Conservation (phyloP, 2,329 filamentous ascomycete species). For the Scedosporium minutisporum region DNA sequence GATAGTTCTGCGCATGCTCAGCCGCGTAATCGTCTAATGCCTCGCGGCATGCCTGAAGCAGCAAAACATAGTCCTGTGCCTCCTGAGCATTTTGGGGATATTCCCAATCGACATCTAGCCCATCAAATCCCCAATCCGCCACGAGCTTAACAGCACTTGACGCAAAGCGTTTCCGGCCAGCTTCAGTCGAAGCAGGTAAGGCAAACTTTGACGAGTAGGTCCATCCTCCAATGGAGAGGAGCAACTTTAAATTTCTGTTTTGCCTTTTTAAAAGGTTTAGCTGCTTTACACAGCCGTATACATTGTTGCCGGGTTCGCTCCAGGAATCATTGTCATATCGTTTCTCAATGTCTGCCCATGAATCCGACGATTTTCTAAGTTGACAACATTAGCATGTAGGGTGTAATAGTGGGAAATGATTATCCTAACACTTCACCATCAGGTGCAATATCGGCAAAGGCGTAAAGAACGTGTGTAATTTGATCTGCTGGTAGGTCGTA, state of each 20-base stretch:
- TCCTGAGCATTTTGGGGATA: constrained; percentile 32
- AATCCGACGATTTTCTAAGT: constrained; percentile 48
- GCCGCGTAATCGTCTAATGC: constrained; percentile 33
- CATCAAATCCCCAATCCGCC: constrained; percentile 54
- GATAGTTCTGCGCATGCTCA: constrained; percentile 29
- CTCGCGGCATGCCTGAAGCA: constrained; percentile 31
- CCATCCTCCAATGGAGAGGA: constrained; percentile 79
- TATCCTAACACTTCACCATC: no score
- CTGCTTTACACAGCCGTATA: constrained; percentile 71
- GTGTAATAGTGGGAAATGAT: no score
- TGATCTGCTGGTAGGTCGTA: no score
- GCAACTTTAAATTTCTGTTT: constrained; percentile 65
- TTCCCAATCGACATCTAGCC: constrained; percentile 49
- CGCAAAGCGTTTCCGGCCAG: constrained; percentile 57
- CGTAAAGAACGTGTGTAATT: no score
- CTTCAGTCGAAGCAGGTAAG: constrained; percentile 49
- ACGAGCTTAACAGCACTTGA: constrained; percentile 58
- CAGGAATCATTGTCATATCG: constrained; percentile 54
- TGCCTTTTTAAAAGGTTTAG: constrained; percentile 65
- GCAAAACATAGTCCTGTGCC: constrained; percentile 28
- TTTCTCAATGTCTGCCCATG: constrained; percentile 55
- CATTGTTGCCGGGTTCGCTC: constrained; percentile 50
- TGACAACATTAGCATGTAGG: no score
- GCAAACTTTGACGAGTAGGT: constrained; percentile 64
- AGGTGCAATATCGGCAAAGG: no score